Evolutionary conservation across 192 early-diverging fungal genomes (phyloP).

Genomic region (Coemansia sp.): DNA sequence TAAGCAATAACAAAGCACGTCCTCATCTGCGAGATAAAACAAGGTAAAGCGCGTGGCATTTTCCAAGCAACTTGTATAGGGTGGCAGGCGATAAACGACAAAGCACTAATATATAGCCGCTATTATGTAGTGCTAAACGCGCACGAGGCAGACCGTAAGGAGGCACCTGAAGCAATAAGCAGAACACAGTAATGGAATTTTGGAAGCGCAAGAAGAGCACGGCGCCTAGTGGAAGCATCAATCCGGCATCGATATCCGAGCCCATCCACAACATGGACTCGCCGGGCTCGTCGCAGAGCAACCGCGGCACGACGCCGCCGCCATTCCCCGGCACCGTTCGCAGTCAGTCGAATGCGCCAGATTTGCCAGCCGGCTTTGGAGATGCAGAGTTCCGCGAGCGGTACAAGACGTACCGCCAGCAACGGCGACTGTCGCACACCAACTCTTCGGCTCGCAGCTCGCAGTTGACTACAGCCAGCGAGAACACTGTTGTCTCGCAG

Average conservation of each 20-base stretch:
- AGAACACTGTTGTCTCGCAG: slow-evolving; percentile 12
- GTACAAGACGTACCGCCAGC: slow-evolving; percentile 50
- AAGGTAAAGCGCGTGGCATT: too few species aligned
- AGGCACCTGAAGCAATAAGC: neutral
- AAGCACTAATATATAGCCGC: too few species aligned
- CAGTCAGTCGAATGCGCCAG: neutral
- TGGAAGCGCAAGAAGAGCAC: slow-evolving; percentile 55
- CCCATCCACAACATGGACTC: slow-evolving; percentile 50
- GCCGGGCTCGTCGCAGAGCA: slow-evolving; percentile 10
- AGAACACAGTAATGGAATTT: slow-evolving; percentile 37
- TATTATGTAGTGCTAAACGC: too few species aligned
- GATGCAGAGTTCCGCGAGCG: slow-evolving; percentile 46
- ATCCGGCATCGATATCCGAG: slow-evolving; percentile 41
- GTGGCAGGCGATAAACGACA: too few species aligned
- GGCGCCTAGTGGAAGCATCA: slow-evolving; percentile 24
- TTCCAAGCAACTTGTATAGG: too few species aligned
- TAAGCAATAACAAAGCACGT: neutral
- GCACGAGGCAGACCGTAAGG: neutral
- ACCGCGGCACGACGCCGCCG: slow-evolving; percentile 16
- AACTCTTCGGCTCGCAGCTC: slow-evolving; percentile 39
- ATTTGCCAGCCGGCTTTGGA: neutral
- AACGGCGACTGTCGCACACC: slow-evolving; percentile 45
- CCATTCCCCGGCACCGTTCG: neutral
- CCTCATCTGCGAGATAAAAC: neutral
- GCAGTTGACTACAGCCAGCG: slow-evolving; percentile 44